These are phyloP conservation scores for Suhomyces sp. DNA, from an alignment of 805 yeast genomes.

Conservation along the genomic window DNA sequence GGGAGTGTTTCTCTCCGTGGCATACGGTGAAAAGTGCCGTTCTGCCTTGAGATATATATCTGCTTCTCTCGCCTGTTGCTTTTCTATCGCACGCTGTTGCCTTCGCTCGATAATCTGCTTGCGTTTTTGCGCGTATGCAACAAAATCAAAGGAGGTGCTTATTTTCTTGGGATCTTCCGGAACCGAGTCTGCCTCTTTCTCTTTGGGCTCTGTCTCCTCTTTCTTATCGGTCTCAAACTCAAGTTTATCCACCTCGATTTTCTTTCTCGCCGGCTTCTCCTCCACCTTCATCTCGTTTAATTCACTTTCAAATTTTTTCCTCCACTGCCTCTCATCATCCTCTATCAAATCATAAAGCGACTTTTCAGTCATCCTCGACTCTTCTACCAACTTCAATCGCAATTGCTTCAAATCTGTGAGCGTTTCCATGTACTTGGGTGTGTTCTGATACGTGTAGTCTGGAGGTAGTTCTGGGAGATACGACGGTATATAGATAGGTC, in stretches of 20 bases:
- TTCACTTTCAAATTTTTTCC: slow-evolving; percentile 23
- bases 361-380: slow-evolving; percentile 74
- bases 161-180: neutral
- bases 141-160: slow-evolving; percentile 46
- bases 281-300: slow-evolving; percentile 10
- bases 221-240: neutral
- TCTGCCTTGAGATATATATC: slow-evolving; percentile 41
- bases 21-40: slow-evolving; percentile 36
- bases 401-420: slow-evolving; percentile 68
- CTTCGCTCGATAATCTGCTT: slow-evolving; percentile 31
- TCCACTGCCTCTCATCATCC: slow-evolving; percentile 33
- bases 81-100: slow-evolving; percentile 18
- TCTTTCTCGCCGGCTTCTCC: slow-evolving; percentile 11
- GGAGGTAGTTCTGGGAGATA: slow-evolving; percentile 93
- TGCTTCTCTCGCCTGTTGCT: slow-evolving; percentile 18
- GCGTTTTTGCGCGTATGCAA: slow-evolving; percentile 53
- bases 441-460: slow-evolving; percentile 82
- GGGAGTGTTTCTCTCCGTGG: slow-evolving; percentile 17
- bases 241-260: neutral
- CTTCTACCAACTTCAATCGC: slow-evolving; percentile 70
- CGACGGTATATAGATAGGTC: slow-evolving; percentile 53
- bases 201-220: slow-evolving; percentile 1
- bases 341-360: slow-evolving; percentile 64
- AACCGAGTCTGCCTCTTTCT: neutral
- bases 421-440: slow-evolving; percentile 63